Conservation (phyloP, 2,329 filamentous ascomycete species). For the Fusarium robinianum region DNA sequence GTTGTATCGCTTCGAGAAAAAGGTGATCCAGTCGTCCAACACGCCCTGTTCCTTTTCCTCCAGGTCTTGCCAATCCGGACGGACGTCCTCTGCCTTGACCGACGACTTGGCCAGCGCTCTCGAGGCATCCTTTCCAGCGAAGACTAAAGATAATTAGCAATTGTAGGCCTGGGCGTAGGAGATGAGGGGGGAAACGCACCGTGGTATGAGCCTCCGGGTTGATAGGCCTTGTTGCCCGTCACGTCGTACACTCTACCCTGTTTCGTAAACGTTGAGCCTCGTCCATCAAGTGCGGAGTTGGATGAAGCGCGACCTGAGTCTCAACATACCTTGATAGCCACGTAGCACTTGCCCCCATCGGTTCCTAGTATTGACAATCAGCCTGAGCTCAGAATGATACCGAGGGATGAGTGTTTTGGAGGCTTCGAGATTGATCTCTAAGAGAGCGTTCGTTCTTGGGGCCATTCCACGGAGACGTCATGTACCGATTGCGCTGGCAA, state of each 20-base stretch:
- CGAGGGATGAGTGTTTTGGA: too few relatives aligned
- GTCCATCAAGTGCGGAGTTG: constrained; percentile 5
- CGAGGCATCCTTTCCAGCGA: constrained; percentile 95
- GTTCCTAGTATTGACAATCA: constrained; percentile 54
- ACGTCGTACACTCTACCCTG: constrained; percentile 96
- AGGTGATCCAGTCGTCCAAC: constrained; percentile 90
- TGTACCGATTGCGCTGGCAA: constrained; percentile 83
- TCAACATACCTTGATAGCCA: constrained; percentile 66
- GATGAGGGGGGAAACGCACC: constrained; percentile 58
- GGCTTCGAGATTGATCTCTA: not conserved
- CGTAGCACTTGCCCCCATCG: constrained; percentile 67
- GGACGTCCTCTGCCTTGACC: constrained; percentile 81
- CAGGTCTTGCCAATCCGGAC: constrained; percentile 80
- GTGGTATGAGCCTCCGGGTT: constrained; percentile 79
- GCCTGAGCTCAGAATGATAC: constrained; percentile 1
- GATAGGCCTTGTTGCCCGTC: constrained; percentile 84
- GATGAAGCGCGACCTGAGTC: not conserved
- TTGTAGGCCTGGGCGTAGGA: too few relatives aligned
- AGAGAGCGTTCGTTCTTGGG: not conserved
- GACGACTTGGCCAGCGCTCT: constrained; percentile 86
- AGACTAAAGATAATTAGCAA: constrained; percentile 73
- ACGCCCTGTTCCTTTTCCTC: constrained; percentile 82
- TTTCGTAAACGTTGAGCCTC: constrained; percentile 15
- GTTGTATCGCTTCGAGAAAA: constrained; percentile 97
- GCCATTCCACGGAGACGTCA: constrained; percentile 11